Conservation (phyloP, 768 basidiomycete species). For the Termitomyces titanicus region DNA sequence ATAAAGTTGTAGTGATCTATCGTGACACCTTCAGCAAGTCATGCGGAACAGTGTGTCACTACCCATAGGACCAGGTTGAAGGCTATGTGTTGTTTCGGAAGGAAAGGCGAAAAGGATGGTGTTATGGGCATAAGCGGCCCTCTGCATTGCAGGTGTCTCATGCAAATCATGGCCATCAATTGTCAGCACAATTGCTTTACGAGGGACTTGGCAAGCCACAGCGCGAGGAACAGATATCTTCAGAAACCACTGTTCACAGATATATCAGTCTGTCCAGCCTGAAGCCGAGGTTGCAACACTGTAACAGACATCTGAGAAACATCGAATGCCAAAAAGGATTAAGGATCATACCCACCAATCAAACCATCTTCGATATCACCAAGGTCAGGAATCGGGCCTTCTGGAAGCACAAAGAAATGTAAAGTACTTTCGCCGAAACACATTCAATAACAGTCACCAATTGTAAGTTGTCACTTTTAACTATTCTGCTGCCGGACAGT, state of each 20-base stretch:
- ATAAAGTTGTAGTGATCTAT: background rate
- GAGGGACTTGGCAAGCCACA: background rate
- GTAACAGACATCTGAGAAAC: background rate
- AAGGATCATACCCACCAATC: background rate
- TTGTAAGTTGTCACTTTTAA: background rate
- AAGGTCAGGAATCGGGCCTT: background rate
- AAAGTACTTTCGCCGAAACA: background rate
- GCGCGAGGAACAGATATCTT: background rate
- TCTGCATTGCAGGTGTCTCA: background rate
- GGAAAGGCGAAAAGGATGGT: slow-evolving; percentile 31
- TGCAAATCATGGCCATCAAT: background rate
- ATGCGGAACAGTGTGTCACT: background rate
- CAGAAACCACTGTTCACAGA: background rate
- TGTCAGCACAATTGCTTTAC: background rate
- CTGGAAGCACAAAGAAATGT: background rate
- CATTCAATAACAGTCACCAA: too few species aligned
- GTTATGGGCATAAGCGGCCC: slow-evolving; percentile 8
- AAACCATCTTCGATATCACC: background rate
- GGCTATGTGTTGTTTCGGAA: slow-evolving; percentile 34
- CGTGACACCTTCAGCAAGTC: background rate
- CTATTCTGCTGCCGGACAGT: background rate
- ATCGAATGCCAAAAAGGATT: too few species aligned
- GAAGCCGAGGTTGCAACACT: background rate
- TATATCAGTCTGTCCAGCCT: background rate
- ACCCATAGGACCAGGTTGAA: slow-evolving; percentile 32